Base-by-base conservation (phyloP, 805 yeast genomes). In the Metschnikowia gruessii region DNA sequence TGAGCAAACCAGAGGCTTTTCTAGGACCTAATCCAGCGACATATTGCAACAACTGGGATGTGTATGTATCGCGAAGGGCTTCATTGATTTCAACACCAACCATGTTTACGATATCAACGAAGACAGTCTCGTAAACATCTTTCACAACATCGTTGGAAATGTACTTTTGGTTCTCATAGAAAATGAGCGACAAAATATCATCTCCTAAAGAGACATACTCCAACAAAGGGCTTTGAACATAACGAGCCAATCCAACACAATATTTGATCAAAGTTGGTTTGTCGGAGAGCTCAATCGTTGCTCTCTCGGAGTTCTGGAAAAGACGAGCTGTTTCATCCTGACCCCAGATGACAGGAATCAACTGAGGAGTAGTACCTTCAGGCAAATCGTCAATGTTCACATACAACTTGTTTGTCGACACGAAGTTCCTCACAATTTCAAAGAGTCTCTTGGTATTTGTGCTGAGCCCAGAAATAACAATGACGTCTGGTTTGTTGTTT, bases 11-110 rank as follows among this genome's bases (percentile, higher is more conserved):
- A 22, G 86, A 77, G 0, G 98, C 92, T 65, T 94, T 94, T 70
- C 99, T 83, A 42, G 96, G 95, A 36, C 99, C 99, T 49, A 94
- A 75, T 19, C 99, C 99, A 8, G 95, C 81, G 42, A 94, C 80
- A 61, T 79, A 94, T 26, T 82, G 94, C 50, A 94, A 71, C 43
- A 81, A 66, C 29, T 80, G 78, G 2, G 96, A 87, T 49, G 81
- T 67, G 58, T 88, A 87, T 1, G 81, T 72, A 46, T 86, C 87
- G 49, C 89, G 74, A 5, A 89, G 83, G 7, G 97, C 96, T 52
- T 85, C 91, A 58, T 94, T 92, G 58, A 94, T 83, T 55, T 92
- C 97, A 22, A 92, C 87, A 60, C 99, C 99, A 43, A 87, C 95
- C 72, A 88, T 72, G 63, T 92, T 90, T 12, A 87, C 87, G 49